phyloP scores from a whole-genome alignment of 2,329 filamentous ascomycete species.

The Paramyrothecium roridum region DNA sequence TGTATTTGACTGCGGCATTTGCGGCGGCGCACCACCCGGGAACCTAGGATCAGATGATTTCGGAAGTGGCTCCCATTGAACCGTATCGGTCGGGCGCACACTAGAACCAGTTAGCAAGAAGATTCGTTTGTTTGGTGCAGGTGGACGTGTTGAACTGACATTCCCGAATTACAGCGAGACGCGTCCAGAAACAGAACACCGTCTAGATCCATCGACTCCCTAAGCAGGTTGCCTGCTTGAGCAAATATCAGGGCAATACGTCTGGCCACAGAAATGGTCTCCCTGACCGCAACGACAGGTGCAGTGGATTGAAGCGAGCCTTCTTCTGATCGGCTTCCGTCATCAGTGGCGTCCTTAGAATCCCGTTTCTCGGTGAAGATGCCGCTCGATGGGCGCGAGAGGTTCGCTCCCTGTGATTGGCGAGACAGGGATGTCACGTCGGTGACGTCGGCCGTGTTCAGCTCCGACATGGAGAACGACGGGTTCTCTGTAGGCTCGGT shows the following conservation, averaged over 20 bases:
- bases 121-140: background rate
- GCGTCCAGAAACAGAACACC: conserved; percentile 2
- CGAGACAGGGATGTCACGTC: background rate
- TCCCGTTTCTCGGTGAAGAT: background rate
- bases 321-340: background rate
- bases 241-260: background rate
- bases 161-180: background rate
- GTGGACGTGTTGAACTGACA: background rate
- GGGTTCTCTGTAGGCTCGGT: background rate
- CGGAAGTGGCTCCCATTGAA: conserved; percentile 1
- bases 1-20: background rate
- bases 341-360: background rate
- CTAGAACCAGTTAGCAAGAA: background rate
- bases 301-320: background rate
- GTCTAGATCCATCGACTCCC: conserved; percentile 2
- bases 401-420: background rate
- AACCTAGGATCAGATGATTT: background rate
- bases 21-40: background rate
- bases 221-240: background rate
- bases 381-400: background rate
- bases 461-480: background rate
- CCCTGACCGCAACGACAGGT: background rate
- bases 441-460: background rate
- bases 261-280: background rate
- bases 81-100: background rate